A percentile compares a stretch with the other conserved stretches of the same genome.
Evolutionary conservation across 192 early-diverging fungal species (phyloP).

Genomic region (Entomortierella chlamydospora): DNA sequence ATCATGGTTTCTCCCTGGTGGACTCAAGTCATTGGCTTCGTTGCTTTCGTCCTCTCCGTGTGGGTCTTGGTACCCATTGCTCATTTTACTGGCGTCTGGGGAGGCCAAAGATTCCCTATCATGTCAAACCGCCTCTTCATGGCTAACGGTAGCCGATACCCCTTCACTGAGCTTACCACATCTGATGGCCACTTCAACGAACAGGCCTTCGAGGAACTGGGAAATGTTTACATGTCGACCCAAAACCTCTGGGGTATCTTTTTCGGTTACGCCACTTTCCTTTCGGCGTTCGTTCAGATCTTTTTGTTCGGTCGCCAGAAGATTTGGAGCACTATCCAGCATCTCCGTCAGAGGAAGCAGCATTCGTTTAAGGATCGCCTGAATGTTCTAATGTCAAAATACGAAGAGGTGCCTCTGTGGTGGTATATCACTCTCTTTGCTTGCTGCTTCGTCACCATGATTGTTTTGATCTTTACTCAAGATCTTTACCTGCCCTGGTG

Average conservation of each 20-base stretch:
- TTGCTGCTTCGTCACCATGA: constrained; percentile 50
- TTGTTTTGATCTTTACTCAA: constrained; percentile 50
- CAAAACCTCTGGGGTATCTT: constrained; percentile 56
- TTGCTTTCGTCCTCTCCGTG: constrained; percentile 58
- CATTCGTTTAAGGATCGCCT: constrained; percentile 48
- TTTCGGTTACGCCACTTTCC: constrained; percentile 56
- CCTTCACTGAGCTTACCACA: constrained; percentile 37
- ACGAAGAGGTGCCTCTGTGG: constrained; percentile 52
- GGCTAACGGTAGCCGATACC: constrained; percentile 47
- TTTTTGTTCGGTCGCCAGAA: constrained; percentile 55
- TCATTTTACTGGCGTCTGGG: constrained; percentile 49
- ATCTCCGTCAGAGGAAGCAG: constrained; percentile 31
- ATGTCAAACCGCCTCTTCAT: constrained; percentile 56
- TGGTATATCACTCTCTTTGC: constrained; percentile 51
- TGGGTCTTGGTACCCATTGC: constrained; percentile 58
- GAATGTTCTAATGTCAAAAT: constrained; percentile 53
- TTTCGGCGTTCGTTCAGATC: constrained; percentile 57
- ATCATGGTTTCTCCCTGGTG: constrained; percentile 59
- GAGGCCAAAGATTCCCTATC: constrained; percentile 37
- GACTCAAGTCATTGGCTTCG: constrained; percentile 58
- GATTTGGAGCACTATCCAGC: constrained; percentile 43
- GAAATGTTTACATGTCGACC: constrained; percentile 55
- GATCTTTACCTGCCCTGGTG: constrained; percentile 55
- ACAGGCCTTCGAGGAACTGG: constrained; percentile 26
- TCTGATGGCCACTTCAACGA: constrained; percentile 34